Percentiles rank a stretch among this genome's conserved stretches.
phyloP scores from a whole-genome alignment of 1,284 basidiomycete species.

The Boletus chippewaensis region DNA sequence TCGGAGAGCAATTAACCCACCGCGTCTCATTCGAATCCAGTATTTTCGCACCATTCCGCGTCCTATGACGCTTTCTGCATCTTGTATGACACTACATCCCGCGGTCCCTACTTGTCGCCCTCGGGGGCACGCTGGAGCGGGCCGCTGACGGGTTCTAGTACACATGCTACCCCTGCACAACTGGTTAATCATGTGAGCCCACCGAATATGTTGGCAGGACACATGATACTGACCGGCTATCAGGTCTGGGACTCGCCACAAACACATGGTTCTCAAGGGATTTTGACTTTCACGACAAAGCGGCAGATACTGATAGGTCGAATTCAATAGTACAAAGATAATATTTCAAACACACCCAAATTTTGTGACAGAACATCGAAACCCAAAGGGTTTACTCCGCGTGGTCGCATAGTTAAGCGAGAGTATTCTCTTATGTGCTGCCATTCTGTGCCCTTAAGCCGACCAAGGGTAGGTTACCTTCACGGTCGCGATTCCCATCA shows the following conservation, averaged over 20 bases:
- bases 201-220: background rate
- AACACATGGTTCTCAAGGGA: slow-evolving; percentile 6
- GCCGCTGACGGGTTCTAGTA: background rate
- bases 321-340: background rate
- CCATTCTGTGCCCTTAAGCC: background rate
- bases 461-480: slow-evolving; percentile 1
- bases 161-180: slow-evolving; percentile 7
- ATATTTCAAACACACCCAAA: background rate
- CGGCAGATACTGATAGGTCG: background rate
- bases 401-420: slow-evolving; percentile 1
- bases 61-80: slow-evolving; percentile 11
- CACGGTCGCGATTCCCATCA: slow-evolving; percentile 5
- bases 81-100: background rate
- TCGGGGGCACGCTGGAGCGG: background rate
- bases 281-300: background rate
- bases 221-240: slow-evolving; percentile 4
- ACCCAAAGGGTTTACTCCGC: slow-evolving; percentile 4
- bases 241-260: slow-evolving; percentile 1
- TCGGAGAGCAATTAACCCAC: slow-evolving; percentile 4
- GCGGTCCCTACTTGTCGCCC: background rate
- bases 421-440: background rate
- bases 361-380: background rate
- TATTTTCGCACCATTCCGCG: slow-evolving; percentile 4
- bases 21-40: background rate
- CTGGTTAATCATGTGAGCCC: slow-evolving; percentile 1